Evolutionary conservation across 805 yeast species (phyloP), one percentile per base, ranked within the genome.

Genomic region (Lipomyces starkeyi): DNA sequence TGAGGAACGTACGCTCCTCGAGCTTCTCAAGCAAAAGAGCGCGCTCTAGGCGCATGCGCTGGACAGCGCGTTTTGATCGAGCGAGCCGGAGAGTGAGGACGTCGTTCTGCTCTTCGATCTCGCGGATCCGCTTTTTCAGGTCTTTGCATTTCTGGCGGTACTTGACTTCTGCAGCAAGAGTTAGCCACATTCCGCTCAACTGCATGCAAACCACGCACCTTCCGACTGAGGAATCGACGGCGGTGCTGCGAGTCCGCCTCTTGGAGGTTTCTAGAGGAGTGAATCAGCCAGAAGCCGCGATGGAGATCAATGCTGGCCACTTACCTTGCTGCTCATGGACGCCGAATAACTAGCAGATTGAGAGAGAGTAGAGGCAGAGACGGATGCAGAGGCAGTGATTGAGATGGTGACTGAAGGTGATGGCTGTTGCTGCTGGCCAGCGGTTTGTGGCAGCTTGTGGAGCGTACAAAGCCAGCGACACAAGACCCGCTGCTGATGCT

Each of bases 11-110:
- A n/a, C 74, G 70, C 55, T 82, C 82, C 73, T 93, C 98, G 55
- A 95, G 83, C 68, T 91, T 83, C 76, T 94, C 97, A 57, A 93
- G 80, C 37, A 95, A 80, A 13, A 94, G 81, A 1, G 93, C 85
- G 75, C 95, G 90, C 76, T 95, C 98, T 58, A 93, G 83, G 66
- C 97, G 85, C 58, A 91, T 82, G 71, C 98, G 82, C 73, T 91
- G 87, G 47, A 93, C 87, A 8, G 93, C 86, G 34, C 87, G 83
- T 71, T 91, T 87, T 13, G 96, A 88, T 73, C 97, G 86, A 17
- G 89, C 85, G 43, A 95, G 86, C 1, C 95, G 91, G 37, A 92
- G 79, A 0, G 93, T 85, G 63, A 92, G 86, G 7, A 88, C 85
- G 64, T 80, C 84, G 22, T 82, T 75, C 9, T 78, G 78, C 61